Base-by-base conservation (phyloP, 2,329 filamentous ascomycete species). In the Helotiales sp. region DNA sequence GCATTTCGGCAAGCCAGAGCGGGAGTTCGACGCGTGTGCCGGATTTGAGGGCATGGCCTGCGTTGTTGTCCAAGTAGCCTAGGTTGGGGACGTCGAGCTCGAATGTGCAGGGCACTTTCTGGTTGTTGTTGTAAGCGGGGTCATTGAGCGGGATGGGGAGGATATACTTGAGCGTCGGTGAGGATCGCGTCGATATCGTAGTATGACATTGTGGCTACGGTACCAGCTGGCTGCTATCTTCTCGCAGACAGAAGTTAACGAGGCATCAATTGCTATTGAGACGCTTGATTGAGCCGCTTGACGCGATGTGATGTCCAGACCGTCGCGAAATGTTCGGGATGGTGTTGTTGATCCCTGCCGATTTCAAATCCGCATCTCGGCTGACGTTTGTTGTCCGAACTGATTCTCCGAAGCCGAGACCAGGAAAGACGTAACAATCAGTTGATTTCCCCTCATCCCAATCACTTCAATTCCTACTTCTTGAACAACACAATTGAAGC, bases 31-130 rank as follows among this genome's bases (percentile, higher is more conserved):
- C 85, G 50, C 90, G 89, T 0, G 93, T 95, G 68, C 92, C 92
- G 63, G 89, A 81, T 78, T 95, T 96, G 74, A 98, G 89, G 77
- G 91, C 80, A 34, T 85, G 81, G 2, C 80, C 78, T 26, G 91
- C 86, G 76, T 93, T 95, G 75, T 93, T 93, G 80, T 97, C 93
- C 67, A 99, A 86, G 78, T 97, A 93, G 72, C 94, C 94, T 54
- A 98, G 87, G 65, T 92, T 89, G 22, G 93, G 91, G 34, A 97
- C 90, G 67, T 95, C 91, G 76, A 97, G 87, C 77, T 97, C 92
- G 81, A 98, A 97, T 61, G 92, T 96, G 82, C 94, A 97, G 47
- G 96, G 95, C 34, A 97, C 88, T 91, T 97, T 98, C 89, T 97
- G 73, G 62, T 8, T 7, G 11, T 11, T 72, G 60, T 70, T 70